Evolutionary conservation across 192 early-diverging fungal species (phyloP).

Genomic region (Phycomyces blakesleeanus): DNA sequence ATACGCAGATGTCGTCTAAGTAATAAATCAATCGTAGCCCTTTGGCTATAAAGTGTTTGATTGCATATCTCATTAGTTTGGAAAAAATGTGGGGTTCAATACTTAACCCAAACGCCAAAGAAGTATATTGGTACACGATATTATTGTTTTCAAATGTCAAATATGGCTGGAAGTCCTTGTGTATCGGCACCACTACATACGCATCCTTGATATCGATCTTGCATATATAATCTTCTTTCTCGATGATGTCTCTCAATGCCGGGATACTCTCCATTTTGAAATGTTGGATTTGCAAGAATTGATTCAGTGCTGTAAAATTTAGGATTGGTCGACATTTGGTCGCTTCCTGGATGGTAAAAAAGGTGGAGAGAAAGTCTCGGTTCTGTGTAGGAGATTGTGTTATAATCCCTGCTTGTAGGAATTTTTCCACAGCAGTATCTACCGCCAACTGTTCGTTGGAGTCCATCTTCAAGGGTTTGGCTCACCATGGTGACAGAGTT

Average conservation of each 20-base stretch:
- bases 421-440: not conserved
- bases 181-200: constrained; percentile 10
- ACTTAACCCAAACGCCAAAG: constrained; percentile 5
- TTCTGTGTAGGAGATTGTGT: not conserved
- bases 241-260: constrained; percentile 12
- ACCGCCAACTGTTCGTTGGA: not conserved
- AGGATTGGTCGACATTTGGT: constrained; percentile 4
- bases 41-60: not conserved
- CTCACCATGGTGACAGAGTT: too few species aligned
- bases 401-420: not conserved
- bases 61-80: not conserved
- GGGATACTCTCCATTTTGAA: constrained; percentile 20
- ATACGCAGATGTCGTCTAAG: constrained; percentile 5
- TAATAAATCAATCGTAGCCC: constrained; percentile 9
- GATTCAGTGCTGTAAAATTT: constrained; percentile 2
- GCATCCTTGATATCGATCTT: constrained; percentile 12
- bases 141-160: constrained; percentile 1
- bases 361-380: not conserved
- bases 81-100: constrained; percentile 1
- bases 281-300: not conserved
- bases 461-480: not conserved
- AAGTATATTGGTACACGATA: constrained; percentile 1
- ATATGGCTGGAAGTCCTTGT: not conserved
- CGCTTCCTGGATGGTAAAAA: constrained; percentile 3
- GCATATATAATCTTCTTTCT: constrained; percentile 9